Base-by-base conservation (phyloP, 2,329 filamentous ascomycete species). In the Orbilia brochopaga region DNA sequence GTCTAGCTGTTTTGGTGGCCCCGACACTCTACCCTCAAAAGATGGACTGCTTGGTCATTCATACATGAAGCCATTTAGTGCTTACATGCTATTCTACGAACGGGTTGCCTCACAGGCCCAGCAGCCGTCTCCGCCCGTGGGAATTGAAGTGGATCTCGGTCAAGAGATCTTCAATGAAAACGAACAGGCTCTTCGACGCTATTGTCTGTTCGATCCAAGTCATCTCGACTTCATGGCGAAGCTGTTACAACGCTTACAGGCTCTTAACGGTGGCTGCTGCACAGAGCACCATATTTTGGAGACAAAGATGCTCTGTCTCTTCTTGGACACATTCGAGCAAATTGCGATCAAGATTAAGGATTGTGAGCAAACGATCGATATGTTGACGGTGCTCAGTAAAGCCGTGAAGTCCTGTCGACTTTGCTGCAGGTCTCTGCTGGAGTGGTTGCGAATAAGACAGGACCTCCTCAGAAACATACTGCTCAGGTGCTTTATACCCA, bases 1-100 rank as follows among this genome's bases (percentile, higher is more conserved):
- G 69, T 83, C 84, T 60, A 85, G 88, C 46, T 94, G 92, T 75
- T 96, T 92, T 80, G 90, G 90, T n/a, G 90, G 90, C 0, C 78
- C 81, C 2, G 87, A 89, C 67, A 84, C 69, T 8, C 51, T 76
- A 21, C 73, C 75, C n/a, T 27, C 58, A 13, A 74, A 74, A 58
- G 69, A 73, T 15, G 62, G 61, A 11, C 19, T 73, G 21, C 54
- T 67, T 7, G 46, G 52, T 0, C 61, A 66, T 30, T 62, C 74
- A 11, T 65, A 75, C 74, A 85, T 88, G 76, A 93, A 92, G 79
- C 85, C 85, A 2, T 88, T 88, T 82, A 97, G 91, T 78, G 94
- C 93, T 11, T 99, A 99, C 79, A 97, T 99, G 90, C 84, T 99
- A 7, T 97, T 99, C 79, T 99, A 99, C 79, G 90, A 97, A 79